phyloP scores from a whole-genome alignment of 495 filamentous ascomycete species.

The Hypoxylon intermedium region DNA sequence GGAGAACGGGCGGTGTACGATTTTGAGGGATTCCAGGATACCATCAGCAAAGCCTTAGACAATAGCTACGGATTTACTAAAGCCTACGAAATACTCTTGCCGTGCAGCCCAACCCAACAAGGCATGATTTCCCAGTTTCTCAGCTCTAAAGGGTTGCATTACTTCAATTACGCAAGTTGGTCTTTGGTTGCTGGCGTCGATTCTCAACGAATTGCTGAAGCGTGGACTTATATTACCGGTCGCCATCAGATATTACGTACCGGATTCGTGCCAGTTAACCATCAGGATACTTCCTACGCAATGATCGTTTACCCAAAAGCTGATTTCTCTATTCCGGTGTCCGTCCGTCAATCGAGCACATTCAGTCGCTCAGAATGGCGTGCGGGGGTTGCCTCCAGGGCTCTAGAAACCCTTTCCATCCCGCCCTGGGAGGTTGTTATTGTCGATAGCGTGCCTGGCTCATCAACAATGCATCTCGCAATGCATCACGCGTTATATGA shows the following conservation, averaged over 20 bases:
- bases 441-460: slow-evolving; percentile 16
- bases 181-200: slow-evolving; percentile 39
- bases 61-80: slow-evolving; percentile 4
- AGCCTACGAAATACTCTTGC: slow-evolving; percentile 56
- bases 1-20: slow-evolving; percentile 54
- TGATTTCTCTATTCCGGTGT: slow-evolving; percentile 26
- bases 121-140: slow-evolving; percentile 70
- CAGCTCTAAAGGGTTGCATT: slow-evolving; percentile 60
- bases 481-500: slow-evolving; percentile 83
- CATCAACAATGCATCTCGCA: slow-evolving; percentile 53
- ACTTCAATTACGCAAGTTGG: slow-evolving; percentile 67
- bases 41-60: slow-evolving; percentile 38
- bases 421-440: slow-evolving; percentile 45
- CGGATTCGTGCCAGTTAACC: slow-evolving; percentile 67
- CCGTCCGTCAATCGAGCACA: not conserved
- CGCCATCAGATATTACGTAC: slow-evolving; percentile 75
- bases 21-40: slow-evolving; percentile 42
- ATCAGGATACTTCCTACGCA: slow-evolving; percentile 64
- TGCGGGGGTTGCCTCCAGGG: slow-evolving; percentile 8
- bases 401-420: slow-evolving; percentile 13
- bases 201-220: slow-evolving; percentile 48
- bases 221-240: slow-evolving; percentile 63
- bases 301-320: slow-evolving; percentile 64
- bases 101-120: slow-evolving; percentile 69
- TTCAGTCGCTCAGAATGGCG: slow-evolving; percentile 48